Conservation (phyloP, 306 rosid species). For the Hippophae gyantsensis region DNA sequence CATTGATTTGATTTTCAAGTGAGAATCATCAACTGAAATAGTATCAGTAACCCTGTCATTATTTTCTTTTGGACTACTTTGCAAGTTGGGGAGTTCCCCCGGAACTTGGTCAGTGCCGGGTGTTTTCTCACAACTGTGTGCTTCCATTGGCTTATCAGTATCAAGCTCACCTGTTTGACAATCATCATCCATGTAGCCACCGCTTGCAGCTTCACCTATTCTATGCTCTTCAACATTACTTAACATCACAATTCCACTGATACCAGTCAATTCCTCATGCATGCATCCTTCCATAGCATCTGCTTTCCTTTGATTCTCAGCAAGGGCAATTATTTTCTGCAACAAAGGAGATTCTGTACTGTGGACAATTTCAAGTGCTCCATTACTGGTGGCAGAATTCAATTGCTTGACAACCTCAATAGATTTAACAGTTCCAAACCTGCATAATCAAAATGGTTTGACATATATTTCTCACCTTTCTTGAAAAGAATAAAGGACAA, state of each 20-base stretch:
- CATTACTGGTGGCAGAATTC: constrained; percentile 19
- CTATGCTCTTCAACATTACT: constrained; percentile 17
- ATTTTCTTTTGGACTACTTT: constrained; percentile 22
- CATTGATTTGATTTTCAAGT: constrained; percentile 19
- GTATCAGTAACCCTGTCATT: constrained; percentile 22
- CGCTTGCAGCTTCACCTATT: constrained; percentile 23
- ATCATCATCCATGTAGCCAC: constrained; percentile 22
- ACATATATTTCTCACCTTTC: constrained; percentile 6
- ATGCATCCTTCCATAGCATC: constrained; percentile 20
- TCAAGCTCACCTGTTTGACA: constrained; percentile 25
- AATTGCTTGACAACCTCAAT: constrained; percentile 47
- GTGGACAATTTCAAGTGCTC: constrained; percentile 21
- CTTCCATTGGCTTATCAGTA: constrained; percentile 15
- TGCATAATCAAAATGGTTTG: constrained; percentile 25
- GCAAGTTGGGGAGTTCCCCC: constrained; percentile 23
- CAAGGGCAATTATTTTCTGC: constrained; percentile 3
- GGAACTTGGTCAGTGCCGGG: not conserved
- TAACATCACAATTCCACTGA: constrained; percentile 16
- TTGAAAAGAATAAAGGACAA: constrained; percentile 5
- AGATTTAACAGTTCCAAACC: constrained; percentile 82
- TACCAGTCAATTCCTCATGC: constrained; percentile 4
- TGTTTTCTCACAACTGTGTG: constrained; percentile 11
- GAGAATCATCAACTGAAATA: constrained; percentile 9
- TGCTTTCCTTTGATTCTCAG: constrained; percentile 14
- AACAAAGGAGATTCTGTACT: constrained; percentile 22